A percentile compares a stretch with the other conserved stretches of the same genome.
Evolutionary conservation across 2,329 filamentous ascomycete genomes (phyloP).

Genomic region (Aspergillus aculeatus): DNA sequence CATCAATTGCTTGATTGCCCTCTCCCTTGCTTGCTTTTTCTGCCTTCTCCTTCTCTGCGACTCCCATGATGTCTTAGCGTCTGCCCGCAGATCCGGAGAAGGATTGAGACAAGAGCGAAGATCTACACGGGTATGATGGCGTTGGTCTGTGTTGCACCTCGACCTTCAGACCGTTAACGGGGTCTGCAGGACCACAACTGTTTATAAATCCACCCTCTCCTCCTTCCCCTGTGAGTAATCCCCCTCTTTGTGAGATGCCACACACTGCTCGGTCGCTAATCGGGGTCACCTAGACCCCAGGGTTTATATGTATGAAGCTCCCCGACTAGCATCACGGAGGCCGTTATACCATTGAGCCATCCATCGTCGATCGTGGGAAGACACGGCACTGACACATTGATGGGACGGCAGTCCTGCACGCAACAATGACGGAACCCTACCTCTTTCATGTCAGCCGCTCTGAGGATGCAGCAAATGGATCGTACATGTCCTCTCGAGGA

Average conservation of each 20-base stretch:
- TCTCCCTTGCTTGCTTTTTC: slow-evolving; percentile 24
- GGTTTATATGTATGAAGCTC: slow-evolving; percentile 4
- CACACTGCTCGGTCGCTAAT: not conserved
- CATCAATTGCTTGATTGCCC: slow-evolving; percentile 18
- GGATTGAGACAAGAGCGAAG: slow-evolving; percentile 22
- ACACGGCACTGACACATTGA: not conserved
- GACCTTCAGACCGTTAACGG: slow-evolving; percentile 6
- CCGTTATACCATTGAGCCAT: slow-evolving; percentile 1
- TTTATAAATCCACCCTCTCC: slow-evolving; percentile 18
- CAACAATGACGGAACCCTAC: slow-evolving; percentile 20
- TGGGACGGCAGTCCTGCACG: not conserved
- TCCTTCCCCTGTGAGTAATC: slow-evolving; percentile 5
- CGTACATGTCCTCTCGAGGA: slow-evolving; percentile 28
- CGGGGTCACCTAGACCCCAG: slow-evolving; percentile 5
- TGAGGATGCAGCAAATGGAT: slow-evolving; percentile 16
- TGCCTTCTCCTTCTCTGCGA: slow-evolving; percentile 3
- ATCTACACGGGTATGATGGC: slow-evolving; percentile 11
- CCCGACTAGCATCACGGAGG: not conserved
- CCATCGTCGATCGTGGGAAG: not conserved
- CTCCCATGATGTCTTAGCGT: slow-evolving; percentile 18
- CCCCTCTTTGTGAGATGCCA: slow-evolving; percentile 1
- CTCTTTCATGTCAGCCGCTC: slow-evolving; percentile 18
- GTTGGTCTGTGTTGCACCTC: slow-evolving; percentile 12
- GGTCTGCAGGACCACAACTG: slow-evolving; percentile 8
- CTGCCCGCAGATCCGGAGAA: slow-evolving; percentile 20